phyloP scores from a whole-genome alignment of 2,329 filamentous ascomycete genomes.

The Botrytis aclada region DNA sequence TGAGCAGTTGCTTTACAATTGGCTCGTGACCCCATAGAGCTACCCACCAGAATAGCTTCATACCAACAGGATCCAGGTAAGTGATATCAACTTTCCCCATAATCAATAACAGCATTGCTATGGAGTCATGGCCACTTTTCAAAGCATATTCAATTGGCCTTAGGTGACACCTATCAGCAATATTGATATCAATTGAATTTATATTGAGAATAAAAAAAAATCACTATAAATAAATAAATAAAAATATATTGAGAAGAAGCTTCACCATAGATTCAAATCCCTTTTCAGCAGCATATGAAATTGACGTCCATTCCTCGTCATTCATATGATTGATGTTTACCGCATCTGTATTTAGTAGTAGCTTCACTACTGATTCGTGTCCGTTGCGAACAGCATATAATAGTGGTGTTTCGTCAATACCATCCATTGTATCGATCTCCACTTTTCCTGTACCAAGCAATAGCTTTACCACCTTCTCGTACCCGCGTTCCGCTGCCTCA shows the following conservation, averaged over 20 bases:
- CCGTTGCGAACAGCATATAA: neutral
- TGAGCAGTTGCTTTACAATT: neutral
- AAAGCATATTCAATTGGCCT: too few relatives aligned
- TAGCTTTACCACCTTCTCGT: neutral
- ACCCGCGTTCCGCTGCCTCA: fast-evolving
- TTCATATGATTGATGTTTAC: neutral
- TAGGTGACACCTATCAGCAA: neutral
- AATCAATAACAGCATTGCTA: too few relatives aligned
- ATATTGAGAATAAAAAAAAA: too few relatives aligned
- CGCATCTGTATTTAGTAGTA: neutral
- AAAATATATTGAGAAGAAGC: neutral
- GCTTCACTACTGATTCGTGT: neutral
- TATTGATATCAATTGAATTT: neutral
- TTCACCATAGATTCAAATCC: neutral
- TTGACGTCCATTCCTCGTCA: neutral
- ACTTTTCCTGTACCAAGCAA: neutral
- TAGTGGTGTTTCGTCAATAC: neutral
- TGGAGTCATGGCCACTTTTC: too few relatives aligned
- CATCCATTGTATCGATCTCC: neutral
- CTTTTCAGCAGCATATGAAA: neutral
- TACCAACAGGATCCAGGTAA: too few relatives aligned
- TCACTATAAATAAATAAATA: too few relatives aligned
- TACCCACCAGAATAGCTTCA: neutral
- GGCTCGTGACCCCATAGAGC: fast-evolving
- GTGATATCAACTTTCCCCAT: too few relatives aligned